Percentiles rank a stretch among this genome's conserved stretches.
These are phyloP conservation scores for Musa itinerans DNA, from an alignment of 176 grass and related monocot genomes.

Conservation along the genomic window DNA sequence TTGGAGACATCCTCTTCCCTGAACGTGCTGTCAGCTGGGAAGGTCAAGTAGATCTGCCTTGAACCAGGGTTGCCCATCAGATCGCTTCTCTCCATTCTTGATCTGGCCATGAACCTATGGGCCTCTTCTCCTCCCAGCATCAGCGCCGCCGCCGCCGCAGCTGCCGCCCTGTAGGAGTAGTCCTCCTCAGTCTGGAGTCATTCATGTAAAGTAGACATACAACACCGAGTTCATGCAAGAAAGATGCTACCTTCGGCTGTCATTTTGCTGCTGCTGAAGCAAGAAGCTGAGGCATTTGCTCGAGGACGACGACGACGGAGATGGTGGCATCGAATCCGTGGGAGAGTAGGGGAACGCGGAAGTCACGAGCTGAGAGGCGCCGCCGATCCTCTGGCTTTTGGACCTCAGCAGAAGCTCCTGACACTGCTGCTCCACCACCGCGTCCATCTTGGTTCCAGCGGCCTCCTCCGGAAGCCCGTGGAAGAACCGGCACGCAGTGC, in stretches of 20 bases:
- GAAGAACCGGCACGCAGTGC: conserved; percentile 61
- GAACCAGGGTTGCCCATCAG: conserved; percentile 75
- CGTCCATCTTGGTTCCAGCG: conserved; percentile 29
- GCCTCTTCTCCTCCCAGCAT: conserved; percentile 70
- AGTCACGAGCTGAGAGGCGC: conserved; percentile 22
- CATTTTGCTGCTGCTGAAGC: conserved; percentile 75
- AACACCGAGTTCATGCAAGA: not conserved
- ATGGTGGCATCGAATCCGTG: conserved; percentile 54
- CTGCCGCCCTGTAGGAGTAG: conserved; percentile 37
- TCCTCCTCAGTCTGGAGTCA: too few species aligned
- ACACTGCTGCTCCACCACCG: conserved; percentile 46
- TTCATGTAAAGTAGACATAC: conserved; percentile 12
- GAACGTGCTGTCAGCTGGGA: conserved; percentile 98
- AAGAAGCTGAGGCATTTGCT: conserved; percentile 79
- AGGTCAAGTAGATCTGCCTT: conserved; percentile 99
- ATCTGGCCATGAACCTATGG: conserved; percentile 70
- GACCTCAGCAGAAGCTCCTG: conserved; percentile 64
- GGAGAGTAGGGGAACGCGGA: conserved; percentile 66
- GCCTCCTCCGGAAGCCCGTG: conserved; percentile 61
- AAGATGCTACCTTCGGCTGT: conserved; percentile 63
- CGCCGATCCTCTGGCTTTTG: conserved; percentile 50
- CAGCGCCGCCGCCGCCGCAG: conserved; percentile 49
- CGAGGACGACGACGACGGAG: conserved; percentile 49
- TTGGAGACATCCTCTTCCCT: conserved; percentile 97
- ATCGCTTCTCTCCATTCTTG: conserved; percentile 49